A percentile compares a stretch with the other conserved stretches of the same genome.
Evolutionary conservation across 331 rosid genomes (phyloP).

Genomic region (Cydonia oblonga): DNA sequence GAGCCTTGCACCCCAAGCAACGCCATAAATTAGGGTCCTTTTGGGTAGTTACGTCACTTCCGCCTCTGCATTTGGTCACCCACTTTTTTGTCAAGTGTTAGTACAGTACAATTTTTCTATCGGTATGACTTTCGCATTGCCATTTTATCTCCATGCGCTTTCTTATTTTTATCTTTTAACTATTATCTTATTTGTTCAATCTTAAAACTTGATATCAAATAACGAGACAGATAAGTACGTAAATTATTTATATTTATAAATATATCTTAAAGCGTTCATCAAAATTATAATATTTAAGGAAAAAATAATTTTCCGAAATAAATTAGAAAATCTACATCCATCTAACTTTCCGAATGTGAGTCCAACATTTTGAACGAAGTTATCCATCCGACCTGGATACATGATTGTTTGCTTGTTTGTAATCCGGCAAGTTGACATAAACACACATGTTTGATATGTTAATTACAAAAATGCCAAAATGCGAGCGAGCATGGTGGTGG

Average conservation of each 20-base stretch:
- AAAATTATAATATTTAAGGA: too few species aligned
- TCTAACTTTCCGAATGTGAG: neutral
- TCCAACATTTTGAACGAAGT: neutral
- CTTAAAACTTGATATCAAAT: too few species aligned
- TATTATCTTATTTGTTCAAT: neutral
- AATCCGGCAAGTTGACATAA: neutral
- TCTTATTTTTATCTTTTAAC: too few species aligned
- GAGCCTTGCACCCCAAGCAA: conserved; percentile 2
- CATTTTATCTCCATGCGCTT: rapidly evolving
- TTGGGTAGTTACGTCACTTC: neutral
- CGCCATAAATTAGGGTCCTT: neutral
- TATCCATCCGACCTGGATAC: neutral
- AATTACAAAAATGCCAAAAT: too few species aligned
- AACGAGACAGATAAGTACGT: neutral
- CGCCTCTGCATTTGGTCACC: neutral
- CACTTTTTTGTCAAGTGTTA: neutral
- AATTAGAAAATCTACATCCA: neutral
- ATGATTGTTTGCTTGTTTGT: neutral
- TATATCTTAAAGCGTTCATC: neutral
- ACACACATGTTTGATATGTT: too few species aligned
- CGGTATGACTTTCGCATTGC: rapidly evolving
- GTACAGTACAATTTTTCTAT: too few species aligned
- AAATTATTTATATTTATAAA: too few species aligned
- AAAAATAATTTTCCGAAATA: neutral
- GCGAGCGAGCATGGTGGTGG: neutral